These are phyloP conservation scores for Ottelia alismoides DNA, from an alignment of 106 monocot species.

Conservation along the genomic window DNA sequence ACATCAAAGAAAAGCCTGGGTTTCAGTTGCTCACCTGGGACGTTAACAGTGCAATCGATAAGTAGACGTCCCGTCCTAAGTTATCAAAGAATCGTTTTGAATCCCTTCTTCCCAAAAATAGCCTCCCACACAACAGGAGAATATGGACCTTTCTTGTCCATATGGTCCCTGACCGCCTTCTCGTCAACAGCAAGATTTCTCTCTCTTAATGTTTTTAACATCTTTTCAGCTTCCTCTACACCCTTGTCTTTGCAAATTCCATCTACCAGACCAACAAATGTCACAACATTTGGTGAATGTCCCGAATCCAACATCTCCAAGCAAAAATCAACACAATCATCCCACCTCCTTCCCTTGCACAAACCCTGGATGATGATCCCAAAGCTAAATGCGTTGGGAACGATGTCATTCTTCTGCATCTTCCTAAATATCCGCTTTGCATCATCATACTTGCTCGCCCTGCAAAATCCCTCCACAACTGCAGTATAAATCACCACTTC, in stretches of 20 bases:
- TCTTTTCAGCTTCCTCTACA: slow-evolving; percentile 39
- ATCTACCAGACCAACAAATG: slow-evolving; percentile 48
- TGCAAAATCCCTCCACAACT: slow-evolving; percentile 86
- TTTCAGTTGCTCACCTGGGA: too few relatives aligned
- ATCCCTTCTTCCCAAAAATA: slow-evolving; percentile 70
- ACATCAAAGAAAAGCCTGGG: too few relatives aligned
- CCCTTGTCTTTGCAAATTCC: slow-evolving; percentile 57
- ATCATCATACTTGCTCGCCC: slow-evolving; percentile 60
- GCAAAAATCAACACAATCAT: slow-evolving; percentile 59
- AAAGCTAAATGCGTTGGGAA: slow-evolving; percentile 83
- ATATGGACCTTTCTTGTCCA: slow-evolving; percentile 91
- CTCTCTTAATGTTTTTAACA: slow-evolving; percentile 54
- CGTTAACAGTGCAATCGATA: too few relatives aligned
- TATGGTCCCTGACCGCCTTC: slow-evolving; percentile 67
- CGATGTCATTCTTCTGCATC: slow-evolving; percentile 85
- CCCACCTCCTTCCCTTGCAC: slow-evolving; percentile 44
- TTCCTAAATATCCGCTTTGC: slow-evolving; percentile 81
- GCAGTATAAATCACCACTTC: slow-evolving; percentile 94
- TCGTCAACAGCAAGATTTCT: slow-evolving; percentile 68
- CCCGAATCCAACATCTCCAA: slow-evolving; percentile 76
- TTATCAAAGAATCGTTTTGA: too few relatives aligned
- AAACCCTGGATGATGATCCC: slow-evolving; percentile 56
- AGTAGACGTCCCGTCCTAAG: too few relatives aligned
- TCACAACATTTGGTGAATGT: slow-evolving; percentile 47
- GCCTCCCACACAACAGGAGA: slow-evolving; percentile 63